Conservation (phyloP, 1,139 yeast species). For the Pichia sp. region DNA sequence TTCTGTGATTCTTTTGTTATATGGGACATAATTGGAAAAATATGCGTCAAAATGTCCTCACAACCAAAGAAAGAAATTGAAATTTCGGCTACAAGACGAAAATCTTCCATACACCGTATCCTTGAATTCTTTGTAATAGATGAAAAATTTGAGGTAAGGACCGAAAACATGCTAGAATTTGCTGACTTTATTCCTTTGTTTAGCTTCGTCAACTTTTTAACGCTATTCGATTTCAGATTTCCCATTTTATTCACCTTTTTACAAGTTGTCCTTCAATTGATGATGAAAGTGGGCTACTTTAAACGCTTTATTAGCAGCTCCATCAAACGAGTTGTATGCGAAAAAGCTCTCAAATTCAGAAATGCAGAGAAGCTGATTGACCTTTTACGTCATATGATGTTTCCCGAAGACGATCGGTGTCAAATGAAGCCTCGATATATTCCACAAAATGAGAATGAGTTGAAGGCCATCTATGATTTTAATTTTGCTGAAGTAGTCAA, state of each 20-base stretch:
- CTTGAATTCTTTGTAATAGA: conserved; percentile 10
- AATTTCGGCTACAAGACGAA: background rate
- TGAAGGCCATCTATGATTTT: conserved; percentile 17
- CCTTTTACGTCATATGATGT: conserved; percentile 25
- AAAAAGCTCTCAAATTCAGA: conserved; percentile 20
- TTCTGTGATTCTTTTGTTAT: conserved; percentile 44
- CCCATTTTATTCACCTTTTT: conserved; percentile 11
- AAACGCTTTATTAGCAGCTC: conserved; percentile 24
- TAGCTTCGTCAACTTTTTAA: conserved; percentile 11
- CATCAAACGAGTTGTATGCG: conserved; percentile 23
- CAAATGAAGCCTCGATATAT: conserved; percentile 27
- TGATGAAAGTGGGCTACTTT: conserved; percentile 18
- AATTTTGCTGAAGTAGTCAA: conserved; percentile 14
- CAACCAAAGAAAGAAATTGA: background rate
- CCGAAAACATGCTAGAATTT: background rate
- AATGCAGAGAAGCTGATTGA: conserved; percentile 16
- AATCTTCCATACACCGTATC: background rate
- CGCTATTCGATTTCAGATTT: conserved; percentile 1
- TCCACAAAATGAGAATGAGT: conserved; percentile 27
- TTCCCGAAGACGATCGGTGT: conserved; percentile 28
- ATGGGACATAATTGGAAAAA: conserved; percentile 38
- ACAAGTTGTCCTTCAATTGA: background rate
- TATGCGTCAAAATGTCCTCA: conserved; percentile 20
- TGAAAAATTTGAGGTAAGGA: conserved; percentile 3
- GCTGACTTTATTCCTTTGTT: conserved; percentile 20